A percentile compares a stretch with the other conserved stretches of the same genome.
Evolutionary conservation across 768 basidiomycete genomes (phyloP).

Genomic region (Austroboletus eburneus): DNA sequence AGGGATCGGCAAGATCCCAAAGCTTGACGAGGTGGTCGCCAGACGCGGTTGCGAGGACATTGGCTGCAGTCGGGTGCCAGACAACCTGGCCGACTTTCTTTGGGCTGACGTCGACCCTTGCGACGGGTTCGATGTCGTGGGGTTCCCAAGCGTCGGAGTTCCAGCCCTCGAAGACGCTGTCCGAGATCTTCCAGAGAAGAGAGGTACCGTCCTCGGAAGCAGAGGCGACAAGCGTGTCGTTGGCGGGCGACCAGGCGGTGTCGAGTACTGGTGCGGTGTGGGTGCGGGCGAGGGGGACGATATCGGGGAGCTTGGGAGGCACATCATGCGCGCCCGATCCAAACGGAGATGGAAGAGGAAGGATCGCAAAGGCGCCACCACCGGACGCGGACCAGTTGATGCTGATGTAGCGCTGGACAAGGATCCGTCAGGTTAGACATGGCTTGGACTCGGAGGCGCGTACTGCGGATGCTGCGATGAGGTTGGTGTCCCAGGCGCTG

Average conservation of each 20-base stretch:
- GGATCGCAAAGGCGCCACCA: conserved; percentile 91
- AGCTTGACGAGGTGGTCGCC: conserved; percentile 88
- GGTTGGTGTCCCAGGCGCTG: conserved; percentile 95
- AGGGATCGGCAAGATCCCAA: conserved; percentile 83
- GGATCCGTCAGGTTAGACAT: background rate
- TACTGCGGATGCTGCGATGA: conserved; percentile 81
- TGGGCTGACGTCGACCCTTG: conserved; percentile 69
- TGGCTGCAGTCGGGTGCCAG: conserved; percentile 88
- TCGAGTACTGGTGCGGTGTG: conserved; percentile 85
- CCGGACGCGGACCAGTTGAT: conserved; percentile 94
- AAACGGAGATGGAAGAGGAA: conserved; percentile 80
- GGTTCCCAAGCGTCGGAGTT: conserved; percentile 78
- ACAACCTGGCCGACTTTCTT: conserved; percentile 92
- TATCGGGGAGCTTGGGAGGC: conserved; percentile 83
- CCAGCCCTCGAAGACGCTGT: conserved; percentile 75
- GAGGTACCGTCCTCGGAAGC: conserved; percentile 93
- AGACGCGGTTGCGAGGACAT: conserved; percentile 75
- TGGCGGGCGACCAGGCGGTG: conserved; percentile 95
- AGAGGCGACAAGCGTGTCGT: conserved; percentile 86
- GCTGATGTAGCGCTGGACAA: conserved; percentile 70
- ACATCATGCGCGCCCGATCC: conserved; percentile 45
- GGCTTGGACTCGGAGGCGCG: background rate
- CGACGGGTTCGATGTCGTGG: conserved; percentile 80
- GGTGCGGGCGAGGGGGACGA: conserved; percentile 85
- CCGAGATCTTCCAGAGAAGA: conserved; percentile 84